A percentile compares a stretch with the other conserved stretches of the same genome.
These are phyloP conservation scores for Boletus rubescentipes DNA, from an alignment of 768 basidiomycete genomes.

Conservation along the genomic window DNA sequence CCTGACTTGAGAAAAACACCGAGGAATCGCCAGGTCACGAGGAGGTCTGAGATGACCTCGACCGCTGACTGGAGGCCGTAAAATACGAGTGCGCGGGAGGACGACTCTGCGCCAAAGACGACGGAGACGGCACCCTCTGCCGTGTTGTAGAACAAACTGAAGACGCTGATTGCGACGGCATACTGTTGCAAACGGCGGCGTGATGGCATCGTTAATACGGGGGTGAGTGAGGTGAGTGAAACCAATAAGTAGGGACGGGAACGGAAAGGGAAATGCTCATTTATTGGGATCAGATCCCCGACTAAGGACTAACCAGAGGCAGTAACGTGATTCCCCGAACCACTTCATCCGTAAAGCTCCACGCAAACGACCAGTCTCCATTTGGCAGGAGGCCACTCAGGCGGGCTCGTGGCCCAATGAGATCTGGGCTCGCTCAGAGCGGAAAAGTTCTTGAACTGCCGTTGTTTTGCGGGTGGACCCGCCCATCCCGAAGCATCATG, in stretches of 20 bases:
- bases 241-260: background rate
- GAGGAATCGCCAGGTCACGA: constrained; percentile 47
- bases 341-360: background rate
- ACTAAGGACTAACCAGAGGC: background rate
- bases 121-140: constrained; percentile 46
- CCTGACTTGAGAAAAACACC: constrained; percentile 30
- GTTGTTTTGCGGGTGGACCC: background rate
- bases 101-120: constrained; percentile 44
- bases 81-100: constrained; percentile 45
- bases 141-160: constrained; percentile 39
- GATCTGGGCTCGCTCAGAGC: background rate
- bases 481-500: background rate
- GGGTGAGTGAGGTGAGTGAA: background rate
- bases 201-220: constrained; percentile 16
- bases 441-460: background rate
- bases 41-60: constrained; percentile 43
- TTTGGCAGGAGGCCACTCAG: background rate
- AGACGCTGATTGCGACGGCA: constrained; percentile 43
- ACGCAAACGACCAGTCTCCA: background rate
- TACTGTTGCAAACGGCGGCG: constrained; percentile 29
- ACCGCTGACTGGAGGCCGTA: constrained; percentile 49
- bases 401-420: background rate
- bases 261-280: background rate
- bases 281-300: background rate
- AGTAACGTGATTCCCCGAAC: background rate